Conservation (phyloP, 1,284 basidiomycete genomes). For the Sporisorium iseilematis-ciliati region DNA sequence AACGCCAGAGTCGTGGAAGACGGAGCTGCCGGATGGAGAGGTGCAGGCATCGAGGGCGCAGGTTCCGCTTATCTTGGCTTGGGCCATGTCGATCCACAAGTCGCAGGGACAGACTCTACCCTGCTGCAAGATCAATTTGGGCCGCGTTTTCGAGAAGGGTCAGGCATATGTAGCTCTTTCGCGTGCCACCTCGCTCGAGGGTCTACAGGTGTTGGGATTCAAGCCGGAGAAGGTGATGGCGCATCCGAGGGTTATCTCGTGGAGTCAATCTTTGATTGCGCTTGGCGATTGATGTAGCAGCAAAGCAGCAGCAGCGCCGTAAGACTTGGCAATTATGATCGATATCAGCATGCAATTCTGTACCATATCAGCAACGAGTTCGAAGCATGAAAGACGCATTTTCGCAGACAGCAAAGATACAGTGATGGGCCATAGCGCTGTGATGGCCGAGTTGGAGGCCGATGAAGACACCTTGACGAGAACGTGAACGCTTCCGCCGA, state of each 20-base stretch:
- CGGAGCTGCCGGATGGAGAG: constrained; percentile 68
- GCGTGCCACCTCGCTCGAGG: constrained; percentile 89
- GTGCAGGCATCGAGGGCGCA: constrained; percentile 67
- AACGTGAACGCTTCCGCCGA: background rate
- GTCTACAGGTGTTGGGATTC: constrained; percentile 90
- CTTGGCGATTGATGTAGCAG: constrained; percentile 19
- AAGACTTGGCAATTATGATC: background rate
- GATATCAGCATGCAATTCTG: constrained; percentile 1
- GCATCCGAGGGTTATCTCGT: constrained; percentile 62
- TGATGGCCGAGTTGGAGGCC: constrained; percentile 7
- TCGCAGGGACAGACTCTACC: constrained; percentile 68
- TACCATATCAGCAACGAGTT: constrained; percentile 13
- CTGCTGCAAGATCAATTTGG: constrained; percentile 65
- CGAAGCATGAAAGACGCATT: constrained; percentile 1
- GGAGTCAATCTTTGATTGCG: constrained; percentile 53
- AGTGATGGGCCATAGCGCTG: too few species aligned
- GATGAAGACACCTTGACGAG: background rate
- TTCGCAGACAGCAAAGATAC: too few species aligned
- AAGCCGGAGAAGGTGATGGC: constrained; percentile 61
- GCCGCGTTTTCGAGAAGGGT: constrained; percentile 66
- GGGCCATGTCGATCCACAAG: constrained; percentile 70
- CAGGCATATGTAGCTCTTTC: constrained; percentile 97
- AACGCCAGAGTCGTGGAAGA: constrained; percentile 69
- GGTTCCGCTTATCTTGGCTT: constrained; percentile 67
- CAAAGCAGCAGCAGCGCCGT: background rate